phyloP scores from a whole-genome alignment of 2,329 filamentous ascomycete species.

The Cercospora sp. region DNA sequence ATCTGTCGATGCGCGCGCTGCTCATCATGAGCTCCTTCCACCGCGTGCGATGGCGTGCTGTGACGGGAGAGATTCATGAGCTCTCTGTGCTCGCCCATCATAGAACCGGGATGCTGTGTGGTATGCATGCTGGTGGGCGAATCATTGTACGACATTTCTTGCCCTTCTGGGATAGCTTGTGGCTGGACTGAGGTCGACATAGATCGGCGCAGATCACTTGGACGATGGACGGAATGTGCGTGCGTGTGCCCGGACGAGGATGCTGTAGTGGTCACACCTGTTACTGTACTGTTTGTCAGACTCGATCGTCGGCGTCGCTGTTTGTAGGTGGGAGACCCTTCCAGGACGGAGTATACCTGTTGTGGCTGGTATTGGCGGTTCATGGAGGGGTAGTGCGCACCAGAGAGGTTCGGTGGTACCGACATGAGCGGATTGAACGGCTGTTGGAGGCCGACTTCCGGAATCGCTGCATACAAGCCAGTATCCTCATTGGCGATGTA shows the following conservation, averaged over 20 bases:
- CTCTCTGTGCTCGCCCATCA: conserved; percentile 75
- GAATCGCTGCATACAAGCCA: conserved; percentile 90
- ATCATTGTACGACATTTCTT: conserved; percentile 72
- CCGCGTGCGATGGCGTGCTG: conserved; percentile 82
- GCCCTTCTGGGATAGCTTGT: conserved; percentile 52
- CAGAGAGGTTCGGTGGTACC: conserved; percentile 79
- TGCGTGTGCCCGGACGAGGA: conserved; percentile 44
- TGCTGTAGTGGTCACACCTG: conserved; percentile 48
- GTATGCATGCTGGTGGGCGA: conserved; percentile 77
- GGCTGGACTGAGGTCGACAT: conserved; percentile 85
- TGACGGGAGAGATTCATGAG: conserved; percentile 82
- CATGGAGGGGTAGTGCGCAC: conserved; percentile 74
- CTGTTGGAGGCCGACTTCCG: conserved; percentile 76
- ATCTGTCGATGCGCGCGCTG: conserved; percentile 62
- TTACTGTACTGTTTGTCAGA: conserved; percentile 73
- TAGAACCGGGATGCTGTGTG: conserved; percentile 59
- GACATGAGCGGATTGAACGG: conserved; percentile 87
- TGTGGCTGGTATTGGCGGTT: conserved; percentile 71
- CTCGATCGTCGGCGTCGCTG: conserved; percentile 92
- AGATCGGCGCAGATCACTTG: conserved; percentile 87
- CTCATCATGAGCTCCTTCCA: conserved; percentile 72
- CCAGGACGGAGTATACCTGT: conserved; percentile 85
- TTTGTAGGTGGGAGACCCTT: conserved; percentile 98
- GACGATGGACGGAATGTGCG: conserved; percentile 66
- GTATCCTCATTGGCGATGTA: conserved; percentile 99